Base-by-base conservation (phyloP, 768 basidiomycete genomes). In the Tylopilus subfusipes region DNA sequence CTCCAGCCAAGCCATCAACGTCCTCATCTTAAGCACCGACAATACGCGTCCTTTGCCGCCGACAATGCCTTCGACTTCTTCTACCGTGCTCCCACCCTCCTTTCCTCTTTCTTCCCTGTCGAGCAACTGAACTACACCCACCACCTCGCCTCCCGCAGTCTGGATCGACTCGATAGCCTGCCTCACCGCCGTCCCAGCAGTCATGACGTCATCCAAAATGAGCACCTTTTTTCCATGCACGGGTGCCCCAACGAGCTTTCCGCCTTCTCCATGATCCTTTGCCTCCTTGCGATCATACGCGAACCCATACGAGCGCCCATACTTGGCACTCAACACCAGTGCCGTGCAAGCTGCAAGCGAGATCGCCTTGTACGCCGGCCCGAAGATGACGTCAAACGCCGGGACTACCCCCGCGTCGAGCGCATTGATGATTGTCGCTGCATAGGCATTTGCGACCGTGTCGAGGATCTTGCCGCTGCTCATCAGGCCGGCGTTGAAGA, bases 351-450 rank as follows among this genome's bases (percentile, higher is more conserved):
- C 88, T 0, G 94, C 95, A 48, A 99, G 84, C 0, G 94, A 82
- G 65, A 98, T 98, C 24, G 93, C 96, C 74, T 98, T 98, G 76
- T 98, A 98, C 3, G 96, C 95, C 1, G 96, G 96, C 0, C 96
- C 96, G 62, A 98, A 97, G 31, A 98, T 79, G 42, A 98, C 81
- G 61, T 96, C 91, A 62, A 95, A 84, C 25, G 65, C 43, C 1
- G 76, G 73, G 7, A 79, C 53, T 11, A 47, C 63, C 38, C 22
- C 60, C 48, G 58, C 57, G 7, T 68, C 62, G 42, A 68, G 51
- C 39, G 76, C 73, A 9, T 75, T 72, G 0, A 88, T 80, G 65
- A 98, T 90, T 13, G 90, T 87, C 2, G 84, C 72, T 3, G 96
- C 92, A 62, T 95, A 98, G 5, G 94, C 91, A 4, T 80, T 75